Evolutionary conservation across 768 basidiomycete genomes (phyloP).

Genomic region (Thelephora ganbajun): DNA sequence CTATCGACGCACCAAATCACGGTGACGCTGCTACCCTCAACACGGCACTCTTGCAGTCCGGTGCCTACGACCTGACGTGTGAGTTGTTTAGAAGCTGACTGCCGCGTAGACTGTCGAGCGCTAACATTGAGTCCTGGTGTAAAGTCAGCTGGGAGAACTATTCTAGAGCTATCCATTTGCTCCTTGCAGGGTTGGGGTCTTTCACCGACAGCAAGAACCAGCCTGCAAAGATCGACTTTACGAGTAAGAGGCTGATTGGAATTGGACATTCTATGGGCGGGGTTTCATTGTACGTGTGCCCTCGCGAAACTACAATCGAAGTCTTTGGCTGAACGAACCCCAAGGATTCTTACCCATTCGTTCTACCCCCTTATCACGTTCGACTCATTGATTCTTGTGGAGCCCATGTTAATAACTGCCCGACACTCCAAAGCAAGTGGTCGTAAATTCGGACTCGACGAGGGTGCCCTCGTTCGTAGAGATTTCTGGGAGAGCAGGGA

Average conservation of each 20-base stretch:
- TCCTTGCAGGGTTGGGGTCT: slow-evolving; percentile 32
- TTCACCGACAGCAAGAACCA: neutral
- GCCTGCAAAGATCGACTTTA: slow-evolving; percentile 36
- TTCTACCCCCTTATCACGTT: slow-evolving; percentile 26
- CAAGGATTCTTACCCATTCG: slow-evolving; percentile 27
- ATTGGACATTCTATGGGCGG: slow-evolving; percentile 47
- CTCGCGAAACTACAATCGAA: neutral
- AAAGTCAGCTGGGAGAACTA: slow-evolving; percentile 44
- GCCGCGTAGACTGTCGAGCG: neutral
- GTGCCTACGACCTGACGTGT: slow-evolving; percentile 30
- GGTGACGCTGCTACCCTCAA: slow-evolving; percentile 39
- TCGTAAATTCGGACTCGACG: slow-evolving; percentile 11
- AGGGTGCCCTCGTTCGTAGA: slow-evolving; percentile 24
- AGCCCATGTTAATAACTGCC: slow-evolving; percentile 26
- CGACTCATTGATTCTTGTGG: slow-evolving; percentile 27
- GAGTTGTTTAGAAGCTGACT: slow-evolving; percentile 10
- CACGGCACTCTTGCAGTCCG: slow-evolving; percentile 22
- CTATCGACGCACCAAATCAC: slow-evolving; percentile 40
- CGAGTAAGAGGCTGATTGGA: slow-evolving; percentile 30
- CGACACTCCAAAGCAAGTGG: neutral
- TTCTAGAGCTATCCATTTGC: slow-evolving; percentile 29
- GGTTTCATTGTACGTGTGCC: slow-evolving; percentile 23
- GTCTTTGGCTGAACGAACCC: neutral
- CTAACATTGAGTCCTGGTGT: neutral
- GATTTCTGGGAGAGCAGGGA: slow-evolving; percentile 40